phyloP scores from a whole-genome alignment of 2,329 filamentous ascomycete species.

The Magnaporthiopsis poae region DNA sequence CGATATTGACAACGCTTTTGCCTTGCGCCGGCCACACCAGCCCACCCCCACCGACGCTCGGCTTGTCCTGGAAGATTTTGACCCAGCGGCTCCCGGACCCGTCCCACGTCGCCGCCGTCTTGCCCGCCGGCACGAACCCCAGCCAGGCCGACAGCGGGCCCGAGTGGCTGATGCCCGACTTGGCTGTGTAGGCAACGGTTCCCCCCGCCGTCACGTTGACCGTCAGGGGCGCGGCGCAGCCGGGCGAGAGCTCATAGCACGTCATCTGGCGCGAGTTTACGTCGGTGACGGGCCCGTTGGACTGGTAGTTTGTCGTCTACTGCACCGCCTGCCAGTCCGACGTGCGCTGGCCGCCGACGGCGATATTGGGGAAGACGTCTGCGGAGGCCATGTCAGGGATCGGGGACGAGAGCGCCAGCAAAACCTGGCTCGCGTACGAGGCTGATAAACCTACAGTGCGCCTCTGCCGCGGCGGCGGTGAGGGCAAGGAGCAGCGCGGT shows the following conservation, averaged over 20 bases:
- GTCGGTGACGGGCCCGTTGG: constrained; percentile 38
- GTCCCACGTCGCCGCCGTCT: constrained; percentile 27
- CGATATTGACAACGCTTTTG: constrained; percentile 15
- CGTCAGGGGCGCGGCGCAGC: constrained; percentile 28
- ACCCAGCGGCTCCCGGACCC: constrained; percentile 31
- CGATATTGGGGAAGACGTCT: constrained; percentile 34
- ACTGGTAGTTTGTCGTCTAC: constrained; percentile 39
- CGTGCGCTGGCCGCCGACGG: constrained; percentile 22
- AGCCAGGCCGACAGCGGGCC: constrained; percentile 31
- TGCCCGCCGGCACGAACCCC: constrained; percentile 28
- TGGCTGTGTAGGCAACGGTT: constrained; percentile 30
- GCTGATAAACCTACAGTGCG: constrained; percentile 33
- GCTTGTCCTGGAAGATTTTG: constrained; percentile 33
- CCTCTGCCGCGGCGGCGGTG: constrained; percentile 22
- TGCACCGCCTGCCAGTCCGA: constrained; percentile 37
- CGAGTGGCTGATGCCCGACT: constrained; percentile 28
- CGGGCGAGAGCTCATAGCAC: constrained; percentile 35
- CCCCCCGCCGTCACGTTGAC: constrained; percentile 34
- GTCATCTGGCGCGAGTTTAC: constrained; percentile 35
- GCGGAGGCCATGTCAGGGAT: too few species aligned
- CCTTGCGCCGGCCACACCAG: constrained; percentile 29
- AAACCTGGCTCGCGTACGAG: too few species aligned
- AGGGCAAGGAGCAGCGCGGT: constrained; percentile 15
- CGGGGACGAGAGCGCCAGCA: too few species aligned
- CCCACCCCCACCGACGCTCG: constrained; percentile 21